Percentiles rank a stretch among this genome's conserved stretches.
phyloP scores from a whole-genome alignment of 768 basidiomycete species.

The Russula earlei region DNA sequence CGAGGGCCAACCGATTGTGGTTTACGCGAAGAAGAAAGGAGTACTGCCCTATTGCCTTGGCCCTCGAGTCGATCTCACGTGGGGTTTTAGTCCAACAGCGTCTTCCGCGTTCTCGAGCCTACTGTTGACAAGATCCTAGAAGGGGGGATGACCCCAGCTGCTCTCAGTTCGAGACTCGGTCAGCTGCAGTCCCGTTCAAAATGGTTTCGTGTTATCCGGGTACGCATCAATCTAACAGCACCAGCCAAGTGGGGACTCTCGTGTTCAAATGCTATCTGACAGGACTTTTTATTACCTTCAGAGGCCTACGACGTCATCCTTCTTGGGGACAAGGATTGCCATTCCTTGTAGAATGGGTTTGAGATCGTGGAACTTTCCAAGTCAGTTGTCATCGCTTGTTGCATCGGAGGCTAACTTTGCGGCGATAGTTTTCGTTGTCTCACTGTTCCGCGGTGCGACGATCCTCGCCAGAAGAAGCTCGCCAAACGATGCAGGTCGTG shows the following conservation, averaged over 20 bases:
- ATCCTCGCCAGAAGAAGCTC: conserved; percentile 51
- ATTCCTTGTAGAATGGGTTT: conserved; percentile 88
- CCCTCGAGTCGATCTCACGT: conserved; percentile 12
- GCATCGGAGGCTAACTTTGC: background rate
- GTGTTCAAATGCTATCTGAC: background rate
- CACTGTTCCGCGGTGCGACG: conserved; percentile 78
- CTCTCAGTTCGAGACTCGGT: conserved; percentile 62
- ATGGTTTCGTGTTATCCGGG: conserved; percentile 90
- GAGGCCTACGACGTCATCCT: conserved; percentile 85
- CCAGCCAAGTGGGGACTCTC: background rate
- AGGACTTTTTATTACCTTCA: conserved; percentile 86
- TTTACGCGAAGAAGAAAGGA: conserved; percentile 93
- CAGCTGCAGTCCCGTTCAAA: conserved; percentile 75
- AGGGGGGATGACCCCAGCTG: conserved; percentile 40
- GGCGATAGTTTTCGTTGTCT: conserved; percentile 65
- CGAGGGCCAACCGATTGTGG: conserved; percentile 77
- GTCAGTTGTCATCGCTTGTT: conserved; percentile 37
- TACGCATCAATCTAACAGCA: conserved; percentile 23
- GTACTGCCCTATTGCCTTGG: conserved; percentile 28
- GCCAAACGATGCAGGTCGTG: conserved; percentile 75
- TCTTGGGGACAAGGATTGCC: conserved; percentile 87
- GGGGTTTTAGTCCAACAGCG: conserved; percentile 58
- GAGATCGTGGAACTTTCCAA: conserved; percentile 96
- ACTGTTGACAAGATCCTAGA: conserved; percentile 81
- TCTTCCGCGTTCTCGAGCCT: conserved; percentile 93